Conservation (phyloP, 2,329 filamentous ascomycete species). For the Fusarium odoratissimum region DNA sequence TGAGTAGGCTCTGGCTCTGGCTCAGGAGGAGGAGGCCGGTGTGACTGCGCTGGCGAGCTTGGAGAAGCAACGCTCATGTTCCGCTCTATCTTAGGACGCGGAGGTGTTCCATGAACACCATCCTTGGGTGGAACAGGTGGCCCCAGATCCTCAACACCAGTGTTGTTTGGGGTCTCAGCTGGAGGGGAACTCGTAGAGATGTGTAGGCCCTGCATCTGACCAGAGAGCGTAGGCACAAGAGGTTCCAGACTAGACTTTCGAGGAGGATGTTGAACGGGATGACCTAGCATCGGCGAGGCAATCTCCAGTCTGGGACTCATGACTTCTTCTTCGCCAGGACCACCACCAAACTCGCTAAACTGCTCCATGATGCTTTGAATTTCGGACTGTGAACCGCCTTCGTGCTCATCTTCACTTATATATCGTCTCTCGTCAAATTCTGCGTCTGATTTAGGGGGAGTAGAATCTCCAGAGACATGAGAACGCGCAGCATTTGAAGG, state of each 20-base stretch:
- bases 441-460: slow-evolving; percentile 65
- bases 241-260: slow-evolving; percentile 89
- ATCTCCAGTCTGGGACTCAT: slow-evolving; percentile 91
- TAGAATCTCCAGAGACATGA: slow-evolving; percentile 57
- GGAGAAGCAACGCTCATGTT: slow-evolving; percentile 49
- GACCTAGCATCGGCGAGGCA: slow-evolving; percentile 80
- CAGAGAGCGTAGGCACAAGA: slow-evolving; percentile 62
- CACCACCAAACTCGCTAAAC: slow-evolving; percentile 81
- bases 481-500: slow-evolving; percentile 66
- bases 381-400: slow-evolving; percentile 80
- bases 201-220: slow-evolving; percentile 59
- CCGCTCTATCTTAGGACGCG: slow-evolving; percentile 54
- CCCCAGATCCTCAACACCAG: slow-evolving; percentile 58
- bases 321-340: slow-evolving; percentile 81
- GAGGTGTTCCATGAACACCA: slow-evolving; percentile 56
- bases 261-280: slow-evolving; percentile 77
- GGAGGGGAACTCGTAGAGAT: slow-evolving; percentile 55
- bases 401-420: slow-evolving; percentile 71
- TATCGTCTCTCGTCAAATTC: slow-evolving; percentile 68
- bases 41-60: slow-evolving; percentile 62
- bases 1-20: slow-evolving; percentile 83
- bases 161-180: slow-evolving; percentile 52
- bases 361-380: slow-evolving; percentile 99
- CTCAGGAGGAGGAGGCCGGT: slow-evolving; percentile 77
- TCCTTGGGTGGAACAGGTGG: slow-evolving; percentile 73